Evolutionary conservation across 257 asterid genomes (phyloP), one percentile per base, ranked within the genome.

Genomic region (Ajuga chamaepitys): DNA sequence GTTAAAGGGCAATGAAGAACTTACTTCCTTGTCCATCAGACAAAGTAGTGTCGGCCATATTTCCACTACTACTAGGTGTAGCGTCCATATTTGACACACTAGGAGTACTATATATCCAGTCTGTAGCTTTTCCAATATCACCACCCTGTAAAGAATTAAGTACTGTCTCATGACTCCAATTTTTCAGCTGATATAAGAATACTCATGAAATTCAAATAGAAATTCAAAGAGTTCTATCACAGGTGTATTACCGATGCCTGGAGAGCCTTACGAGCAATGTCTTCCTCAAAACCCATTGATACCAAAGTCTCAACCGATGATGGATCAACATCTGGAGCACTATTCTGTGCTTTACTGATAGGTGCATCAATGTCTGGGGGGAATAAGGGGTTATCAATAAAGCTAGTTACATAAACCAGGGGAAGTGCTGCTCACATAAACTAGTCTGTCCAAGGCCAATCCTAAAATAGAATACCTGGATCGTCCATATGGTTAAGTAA

Each of bases 21-120:
- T 86, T 20, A 94, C 99, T 88, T 82, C 99, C 99, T 73, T 77
- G 82, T 80, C 99, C 97, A 70, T 94, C 99, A 25, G 99, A 95
- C 55, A 94, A 65, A 59, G 83, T 74, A 58, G 80, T 74, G 61
- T 82, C 95, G 16, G 22, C 82, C 17, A 40, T 75, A 60, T 77
- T 62, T 63, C 74, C 77, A 52, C 81, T 84, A 52, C 78, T 78
- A 68, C 95, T 81, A 34, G 88, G 82, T 41, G 86, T 64, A 34
- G 75, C 64, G 57, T 85, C 88, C 92, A 80, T 82, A 62, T 65
- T 80, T 30, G 95, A 55, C 41, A 77, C 54, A 38, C 67, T 78
- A 67, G 87, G 86, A 32, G 95, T 89, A 78, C 84, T 89, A 69
- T 83, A 88, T 74, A 94, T 88, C 97, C 97, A 90, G 44, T 94